phyloP scores from a whole-genome alignment of 2,329 filamentous ascomycete genomes.

The Fusarium nurragi region DNA sequence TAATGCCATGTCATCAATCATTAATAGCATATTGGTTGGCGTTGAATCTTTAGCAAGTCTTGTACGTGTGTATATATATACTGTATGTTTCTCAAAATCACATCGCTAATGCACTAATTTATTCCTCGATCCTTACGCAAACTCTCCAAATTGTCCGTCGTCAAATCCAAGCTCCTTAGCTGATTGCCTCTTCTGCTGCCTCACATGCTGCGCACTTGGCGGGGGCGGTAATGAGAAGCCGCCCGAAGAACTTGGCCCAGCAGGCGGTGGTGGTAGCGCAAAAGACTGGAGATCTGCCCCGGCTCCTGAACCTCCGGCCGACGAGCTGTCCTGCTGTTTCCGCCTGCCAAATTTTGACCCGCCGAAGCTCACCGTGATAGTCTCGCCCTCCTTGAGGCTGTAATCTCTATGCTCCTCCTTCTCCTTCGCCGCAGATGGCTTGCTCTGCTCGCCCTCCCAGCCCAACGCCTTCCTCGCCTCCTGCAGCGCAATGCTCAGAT shows the following conservation, averaged over 20 bases:
- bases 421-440: slow-evolving; percentile 50
- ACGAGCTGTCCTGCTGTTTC: slow-evolving; percentile 47
- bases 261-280: slow-evolving; percentile 77
- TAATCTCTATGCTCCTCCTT: slow-evolving; percentile 67
- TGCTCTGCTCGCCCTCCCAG: slow-evolving; percentile 58
- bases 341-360: slow-evolving; percentile 63
- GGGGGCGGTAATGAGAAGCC: slow-evolving; percentile 71
- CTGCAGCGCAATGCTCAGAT: slow-evolving; percentile 83
- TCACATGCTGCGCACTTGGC: slow-evolving; percentile 69
- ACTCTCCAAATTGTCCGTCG: slow-evolving; percentile 89
- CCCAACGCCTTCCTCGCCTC: slow-evolving; percentile 78
- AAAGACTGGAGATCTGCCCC: slow-evolving; percentile 63
- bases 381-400: slow-evolving; percentile 89
- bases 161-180: slow-evolving; percentile 80
- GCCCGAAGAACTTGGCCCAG: slow-evolving; percentile 51
- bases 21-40: slow-evolving; percentile 22
- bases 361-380: slow-evolving; percentile 81
- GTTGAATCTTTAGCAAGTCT: slow-evolving; percentile 9
- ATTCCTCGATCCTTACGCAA: slow-evolving; percentile 58
- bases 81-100: slow-evolving; percentile 23
- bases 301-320: slow-evolving; percentile 28
- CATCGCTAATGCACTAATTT: slow-evolving; percentile 32
- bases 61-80: slow-evolving; percentile 23
- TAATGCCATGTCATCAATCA: slow-evolving; percentile 15
- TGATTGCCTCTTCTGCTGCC: slow-evolving; percentile 65